Conservation (phyloP, 2,329 filamentous ascomycete genomes). For the Calycina herbarum region DNA sequence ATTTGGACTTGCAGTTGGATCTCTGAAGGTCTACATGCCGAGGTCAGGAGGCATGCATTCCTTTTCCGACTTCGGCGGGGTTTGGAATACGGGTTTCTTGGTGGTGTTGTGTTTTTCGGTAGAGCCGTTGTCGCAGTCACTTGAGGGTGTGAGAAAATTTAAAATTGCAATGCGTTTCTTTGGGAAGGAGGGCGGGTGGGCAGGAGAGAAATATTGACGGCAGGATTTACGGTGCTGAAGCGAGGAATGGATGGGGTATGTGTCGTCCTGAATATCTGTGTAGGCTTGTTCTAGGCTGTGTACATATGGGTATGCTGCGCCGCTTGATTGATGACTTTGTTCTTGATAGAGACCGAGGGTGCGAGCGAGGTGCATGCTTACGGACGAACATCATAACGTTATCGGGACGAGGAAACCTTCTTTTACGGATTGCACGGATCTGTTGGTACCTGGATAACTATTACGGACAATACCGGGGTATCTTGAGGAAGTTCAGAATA, state of each 20-base stretch:
- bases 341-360: too few relatives aligned
- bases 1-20: not conserved
- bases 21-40: not conserved
- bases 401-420: not conserved
- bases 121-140: not conserved
- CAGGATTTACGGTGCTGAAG: not conserved
- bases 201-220: slow-evolving; percentile 2
- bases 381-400: not conserved
- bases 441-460: not conserved
- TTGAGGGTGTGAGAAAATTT: not conserved
- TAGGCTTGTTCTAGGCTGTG: too few relatives aligned
- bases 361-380: not conserved
- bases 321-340: too few relatives aligned
- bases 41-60: too few relatives aligned
- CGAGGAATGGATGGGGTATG: too few relatives aligned
- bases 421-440: not conserved
- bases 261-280: too few relatives aligned
- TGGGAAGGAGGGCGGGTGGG: not conserved
- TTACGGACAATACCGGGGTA: not conserved
- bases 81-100: not conserved
- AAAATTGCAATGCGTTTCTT: not conserved
- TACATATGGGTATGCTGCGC: too few relatives aligned
- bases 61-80: too few relatives aligned
- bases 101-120: not conserved
- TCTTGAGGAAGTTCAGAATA: not conserved